Evolutionary conservation across 208 protist species (phyloP).

Genomic region (Leishmania martiniquensis): DNA sequence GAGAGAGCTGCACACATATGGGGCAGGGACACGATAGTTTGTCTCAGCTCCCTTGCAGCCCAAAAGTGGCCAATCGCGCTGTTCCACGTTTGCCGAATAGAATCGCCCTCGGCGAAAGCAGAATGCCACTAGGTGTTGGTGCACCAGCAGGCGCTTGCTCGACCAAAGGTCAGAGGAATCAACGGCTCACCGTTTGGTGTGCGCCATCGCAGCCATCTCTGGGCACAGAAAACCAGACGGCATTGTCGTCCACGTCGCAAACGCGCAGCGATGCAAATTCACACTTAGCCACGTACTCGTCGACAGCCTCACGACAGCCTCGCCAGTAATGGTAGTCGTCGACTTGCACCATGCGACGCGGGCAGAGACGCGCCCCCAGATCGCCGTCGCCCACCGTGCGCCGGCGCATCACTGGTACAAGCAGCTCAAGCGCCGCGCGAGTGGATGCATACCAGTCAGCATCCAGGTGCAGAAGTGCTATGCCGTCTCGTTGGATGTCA

Average conservation of each 20-base stretch:
- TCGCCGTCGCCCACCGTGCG: neutral
- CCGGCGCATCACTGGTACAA: slow-evolving; percentile 41
- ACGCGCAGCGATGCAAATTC: slow-evolving; percentile 5
- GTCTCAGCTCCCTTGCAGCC: neutral
- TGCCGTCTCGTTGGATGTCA: slow-evolving; percentile 24
- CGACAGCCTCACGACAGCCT: slow-evolving; percentile 61
- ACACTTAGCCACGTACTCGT: slow-evolving; percentile 42
- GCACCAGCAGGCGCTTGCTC: neutral
- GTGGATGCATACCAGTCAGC: slow-evolving; percentile 86
- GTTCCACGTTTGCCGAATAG: neutral
- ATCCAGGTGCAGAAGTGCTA: slow-evolving; percentile 75
- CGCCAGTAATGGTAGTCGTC: slow-evolving; percentile 89
- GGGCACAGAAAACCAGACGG: slow-evolving; percentile 46
- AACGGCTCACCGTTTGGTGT: neutral
- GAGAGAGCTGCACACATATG: no score
- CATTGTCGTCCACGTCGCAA: slow-evolving; percentile 60
- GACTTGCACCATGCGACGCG: slow-evolving; percentile 60
- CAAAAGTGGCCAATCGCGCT: neutral
- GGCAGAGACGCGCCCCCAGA: neutral
- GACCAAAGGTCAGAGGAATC: neutral
- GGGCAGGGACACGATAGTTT: neutral
- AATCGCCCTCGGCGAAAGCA: neutral
- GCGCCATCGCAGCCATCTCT: neutral
- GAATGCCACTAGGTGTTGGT: neutral
- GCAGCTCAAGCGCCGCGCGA: slow-evolving; percentile 40